These are phyloP conservation scores for Cladosporium cucumerinum DNA, from an alignment of 2,329 filamentous ascomycete genomes.

Conservation along the genomic window DNA sequence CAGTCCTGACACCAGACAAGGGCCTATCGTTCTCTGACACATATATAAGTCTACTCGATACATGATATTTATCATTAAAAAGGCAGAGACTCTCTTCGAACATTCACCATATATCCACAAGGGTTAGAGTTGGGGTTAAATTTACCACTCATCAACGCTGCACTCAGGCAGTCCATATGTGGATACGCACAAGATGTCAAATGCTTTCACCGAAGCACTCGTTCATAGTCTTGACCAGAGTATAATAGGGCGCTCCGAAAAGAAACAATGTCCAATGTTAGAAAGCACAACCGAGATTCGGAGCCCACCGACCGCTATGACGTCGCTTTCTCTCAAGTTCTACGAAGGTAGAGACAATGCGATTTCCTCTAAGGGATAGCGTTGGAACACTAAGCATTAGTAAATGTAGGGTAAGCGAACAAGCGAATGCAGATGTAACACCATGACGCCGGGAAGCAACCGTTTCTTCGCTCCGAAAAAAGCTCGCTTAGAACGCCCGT, in stretches of 20 bases:
- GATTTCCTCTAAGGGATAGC: background rate
- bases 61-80: background rate
- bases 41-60: background rate
- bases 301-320: background rate
- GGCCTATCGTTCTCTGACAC: no score
- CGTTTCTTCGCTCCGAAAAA: background rate
- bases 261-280: background rate
- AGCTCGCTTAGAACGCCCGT: slow-evolving; percentile 3
- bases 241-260: background rate
- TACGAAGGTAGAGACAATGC: background rate
- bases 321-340: background rate
- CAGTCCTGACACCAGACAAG: background rate
- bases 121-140: background rate
- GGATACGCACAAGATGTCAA: background rate
- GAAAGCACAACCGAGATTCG: background rate
- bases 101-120: background rate
- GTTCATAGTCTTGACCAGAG: background rate
- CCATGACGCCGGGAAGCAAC: background rate
- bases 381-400: background rate
- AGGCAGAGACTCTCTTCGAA: background rate
- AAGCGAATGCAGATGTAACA: background rate
- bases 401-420: background rate
- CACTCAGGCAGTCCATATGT: background rate
- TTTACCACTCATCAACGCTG: background rate
- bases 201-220: background rate